Evolutionary conservation across 2,329 filamentous ascomycete species (phyloP).

Genomic region (Gnomoniopsis sp.): DNA sequence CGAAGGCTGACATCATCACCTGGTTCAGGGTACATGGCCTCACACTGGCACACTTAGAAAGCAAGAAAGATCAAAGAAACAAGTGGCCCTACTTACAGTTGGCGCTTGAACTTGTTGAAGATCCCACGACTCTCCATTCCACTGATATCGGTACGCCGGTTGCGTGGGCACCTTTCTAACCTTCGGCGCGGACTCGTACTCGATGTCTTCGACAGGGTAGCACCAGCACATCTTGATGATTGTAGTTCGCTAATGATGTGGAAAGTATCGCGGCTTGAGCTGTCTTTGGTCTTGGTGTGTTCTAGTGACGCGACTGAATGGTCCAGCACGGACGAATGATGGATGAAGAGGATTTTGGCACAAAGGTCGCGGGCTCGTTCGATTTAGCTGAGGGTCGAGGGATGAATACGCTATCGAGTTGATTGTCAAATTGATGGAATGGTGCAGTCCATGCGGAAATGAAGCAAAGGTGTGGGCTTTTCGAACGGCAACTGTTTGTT

Average conservation of each 20-base stretch:
- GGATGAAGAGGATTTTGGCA: not conserved
- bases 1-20: too few species aligned
- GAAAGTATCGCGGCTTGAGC: not conserved
- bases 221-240: conserved; percentile 44
- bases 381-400: too few species aligned
- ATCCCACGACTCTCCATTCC: conserved; percentile 35
- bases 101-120: conserved; percentile 29
- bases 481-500: too few species aligned
- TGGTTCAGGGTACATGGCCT: not conserved
- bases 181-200: conserved; percentile 39
- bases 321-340: too few species aligned
- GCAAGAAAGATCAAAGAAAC: not conserved
- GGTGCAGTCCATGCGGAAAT: too few species aligned
- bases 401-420: too few species aligned
- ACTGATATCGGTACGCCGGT: conserved; percentile 35
- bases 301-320: not conserved
- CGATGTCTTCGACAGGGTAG: conserved; percentile 45
- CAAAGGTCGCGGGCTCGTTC: too few species aligned
- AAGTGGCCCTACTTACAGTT: conserved; percentile 30
- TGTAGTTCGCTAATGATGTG: not conserved
- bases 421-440: too few species aligned
- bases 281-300: not conserved
- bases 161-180: conserved; percentile 24
- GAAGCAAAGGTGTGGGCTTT: too few species aligned
- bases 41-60: not conserved